A percentile compares a stretch with the other conserved stretches of the same genome.
Evolutionary conservation across 345 rosid genomes (phyloP).

Genomic region (Schrenkiella parvula): DNA sequence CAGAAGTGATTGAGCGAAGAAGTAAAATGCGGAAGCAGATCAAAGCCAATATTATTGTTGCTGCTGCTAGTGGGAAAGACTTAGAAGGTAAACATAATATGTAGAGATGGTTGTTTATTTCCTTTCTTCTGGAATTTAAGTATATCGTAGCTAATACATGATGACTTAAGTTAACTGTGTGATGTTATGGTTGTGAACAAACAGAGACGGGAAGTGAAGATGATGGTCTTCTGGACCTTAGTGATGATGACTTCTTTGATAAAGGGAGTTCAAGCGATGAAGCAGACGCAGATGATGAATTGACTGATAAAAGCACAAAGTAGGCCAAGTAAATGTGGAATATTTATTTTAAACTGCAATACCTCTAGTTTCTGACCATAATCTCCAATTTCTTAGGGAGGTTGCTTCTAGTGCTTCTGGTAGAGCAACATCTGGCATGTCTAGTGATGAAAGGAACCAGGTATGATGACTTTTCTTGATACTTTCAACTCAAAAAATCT

Average conservation of each 20-base stretch:
- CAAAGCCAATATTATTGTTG: constrained; percentile 83
- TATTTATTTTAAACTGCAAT: background rate
- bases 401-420: constrained; percentile 96
- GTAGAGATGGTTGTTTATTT: background rate
- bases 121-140: background rate
- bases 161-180: background rate
- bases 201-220: constrained; percentile 99
- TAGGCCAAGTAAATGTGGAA: constrained; percentile 25
- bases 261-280: constrained; percentile 94
- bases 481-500: background rate
- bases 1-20: constrained; percentile 66
- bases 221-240: constrained; percentile 88
- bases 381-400: constrained; percentile 51
- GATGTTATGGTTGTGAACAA: background rate
- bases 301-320: constrained; percentile 95
- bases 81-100: constrained; percentile 67
- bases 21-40: constrained; percentile 89
- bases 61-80: constrained; percentile 98
- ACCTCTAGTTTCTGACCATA: background rate
- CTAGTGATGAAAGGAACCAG: constrained; percentile 97
- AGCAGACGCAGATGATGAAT: constrained; percentile 98
- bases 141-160: background rate
- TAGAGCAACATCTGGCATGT: constrained; percentile 87
- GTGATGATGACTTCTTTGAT: constrained; percentile 94
- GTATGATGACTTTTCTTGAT: constrained; percentile 31